phyloP scores from a whole-genome alignment of 805 yeast species.

The Hyphopichia homilentoma region DNA sequence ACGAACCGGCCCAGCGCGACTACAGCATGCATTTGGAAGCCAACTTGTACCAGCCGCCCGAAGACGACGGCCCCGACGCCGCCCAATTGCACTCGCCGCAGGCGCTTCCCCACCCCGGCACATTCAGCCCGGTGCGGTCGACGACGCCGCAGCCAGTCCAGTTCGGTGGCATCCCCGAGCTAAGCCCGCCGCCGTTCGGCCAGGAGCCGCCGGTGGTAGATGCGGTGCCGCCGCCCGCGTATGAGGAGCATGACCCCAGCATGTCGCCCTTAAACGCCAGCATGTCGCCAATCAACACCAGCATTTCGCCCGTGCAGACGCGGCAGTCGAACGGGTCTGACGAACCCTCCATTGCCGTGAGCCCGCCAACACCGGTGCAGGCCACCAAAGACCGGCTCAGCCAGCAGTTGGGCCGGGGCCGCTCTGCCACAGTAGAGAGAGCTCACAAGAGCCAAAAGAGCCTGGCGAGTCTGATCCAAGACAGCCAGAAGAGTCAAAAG shows the following conservation, averaged over 20 bases:
- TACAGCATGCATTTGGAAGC: conserved; percentile 39
- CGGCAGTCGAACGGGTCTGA: conserved; percentile 1
- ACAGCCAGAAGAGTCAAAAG: conserved; percentile 1
- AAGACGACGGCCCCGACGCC: conserved; percentile 28
- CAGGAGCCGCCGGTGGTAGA: too few species aligned
- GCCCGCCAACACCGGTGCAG: conserved; percentile 7
- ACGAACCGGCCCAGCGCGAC: conserved; percentile 35
- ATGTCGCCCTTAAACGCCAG: conserved; percentile 19
- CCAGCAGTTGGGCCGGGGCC: conserved; percentile 8
- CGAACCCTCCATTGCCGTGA: conserved; percentile 3
- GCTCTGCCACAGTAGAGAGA: too few species aligned
- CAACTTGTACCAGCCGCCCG: conserved; percentile 53
- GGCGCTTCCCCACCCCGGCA: conserved; percentile 49
- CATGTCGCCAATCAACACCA: conserved; percentile 20
- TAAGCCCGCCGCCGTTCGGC: conserved; percentile 63
- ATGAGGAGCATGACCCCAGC: conserved; percentile 16
- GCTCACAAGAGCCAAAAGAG: neutral
- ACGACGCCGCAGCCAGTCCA: too few species aligned
- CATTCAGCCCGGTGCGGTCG: too few species aligned
- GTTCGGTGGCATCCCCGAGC: too few species aligned
- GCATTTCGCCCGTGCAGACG: conserved; percentile 13
- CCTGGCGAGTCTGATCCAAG: neutral
- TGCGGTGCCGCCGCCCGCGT: conserved; percentile 34
- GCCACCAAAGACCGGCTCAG: conserved; percentile 13
- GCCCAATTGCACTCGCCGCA: conserved; percentile 57